Evolutionary conservation across 2,329 filamentous ascomycete species (phyloP).

Genomic region (Talaromyces sp.): DNA sequence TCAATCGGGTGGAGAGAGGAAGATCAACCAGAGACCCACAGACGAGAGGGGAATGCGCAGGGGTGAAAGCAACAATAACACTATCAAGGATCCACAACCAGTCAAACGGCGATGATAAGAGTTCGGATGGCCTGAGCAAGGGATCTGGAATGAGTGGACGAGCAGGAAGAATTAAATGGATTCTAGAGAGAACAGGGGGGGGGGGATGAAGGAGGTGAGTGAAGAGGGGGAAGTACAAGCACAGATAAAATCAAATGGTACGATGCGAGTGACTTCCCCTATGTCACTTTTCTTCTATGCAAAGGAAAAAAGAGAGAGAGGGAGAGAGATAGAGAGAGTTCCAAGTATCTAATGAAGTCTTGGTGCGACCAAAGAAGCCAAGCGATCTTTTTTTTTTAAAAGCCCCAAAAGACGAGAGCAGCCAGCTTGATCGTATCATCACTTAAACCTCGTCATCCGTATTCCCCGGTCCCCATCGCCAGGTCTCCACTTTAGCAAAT

Average conservation of each 20-base stretch:
- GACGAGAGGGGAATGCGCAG: slow-evolving; percentile 9
- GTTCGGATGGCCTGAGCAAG: slow-evolving; percentile 9
- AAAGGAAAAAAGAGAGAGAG: too few species aligned
- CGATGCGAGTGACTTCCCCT: not conserved
- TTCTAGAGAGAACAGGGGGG: not conserved
- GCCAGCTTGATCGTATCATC: slow-evolving; percentile 2
- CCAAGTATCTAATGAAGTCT: too few species aligned
- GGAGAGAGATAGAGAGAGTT: too few species aligned
- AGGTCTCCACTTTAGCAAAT: slow-evolving; percentile 8
- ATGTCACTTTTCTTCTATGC: too few species aligned
- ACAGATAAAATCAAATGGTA: not conserved
- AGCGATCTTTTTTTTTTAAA: not conserved
- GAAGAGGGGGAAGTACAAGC: not conserved
- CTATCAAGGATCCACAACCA: slow-evolving; percentile 5
- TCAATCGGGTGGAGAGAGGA: slow-evolving; percentile 4
- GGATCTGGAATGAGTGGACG: slow-evolving; percentile 13
- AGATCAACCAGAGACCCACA: slow-evolving; percentile 5
- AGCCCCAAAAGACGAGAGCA: too few species aligned
- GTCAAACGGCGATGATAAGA: slow-evolving; percentile 17
- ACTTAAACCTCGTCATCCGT: slow-evolving; percentile 3
- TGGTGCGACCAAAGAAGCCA: not conserved
- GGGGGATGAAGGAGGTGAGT: not conserved
- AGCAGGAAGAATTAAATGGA: not conserved
- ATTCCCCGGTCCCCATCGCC: not conserved
- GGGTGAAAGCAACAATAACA: not conserved